A percentile compares a stretch with the other conserved stretches of the same genome.
phyloP scores from a whole-genome alignment of 1,284 basidiomycete genomes.

The Cystobasidium slooffiae region DNA sequence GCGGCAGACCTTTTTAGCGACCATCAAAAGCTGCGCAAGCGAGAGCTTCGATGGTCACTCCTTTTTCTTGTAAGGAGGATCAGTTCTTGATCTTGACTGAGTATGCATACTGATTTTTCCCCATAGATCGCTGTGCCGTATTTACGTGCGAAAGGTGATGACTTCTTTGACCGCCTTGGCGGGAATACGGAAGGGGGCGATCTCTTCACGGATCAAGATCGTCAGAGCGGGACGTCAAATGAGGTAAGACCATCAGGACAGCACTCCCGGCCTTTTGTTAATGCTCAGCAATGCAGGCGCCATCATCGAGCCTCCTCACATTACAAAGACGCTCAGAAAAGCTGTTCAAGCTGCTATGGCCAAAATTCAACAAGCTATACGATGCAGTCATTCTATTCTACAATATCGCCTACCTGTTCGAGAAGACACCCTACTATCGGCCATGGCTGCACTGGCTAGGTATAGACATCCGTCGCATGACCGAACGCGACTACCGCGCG shows the following conservation, averaged over 20 bases:
- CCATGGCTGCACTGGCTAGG: slow-evolving; percentile 88
- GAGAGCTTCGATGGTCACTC: slow-evolving; percentile 62
- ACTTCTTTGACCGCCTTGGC: slow-evolving; percentile 86
- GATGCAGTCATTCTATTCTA: slow-evolving; percentile 81
- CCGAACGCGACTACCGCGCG: slow-evolving; percentile 71
- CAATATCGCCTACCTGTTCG: slow-evolving; percentile 90
- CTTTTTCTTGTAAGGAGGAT: slow-evolving; percentile 47
- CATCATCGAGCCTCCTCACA: not conserved
- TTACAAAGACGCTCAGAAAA: slow-evolving; percentile 3
- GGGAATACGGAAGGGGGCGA: slow-evolving; percentile 71
- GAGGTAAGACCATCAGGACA: not conserved
- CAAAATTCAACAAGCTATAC: slow-evolving; percentile 74
- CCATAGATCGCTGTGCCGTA: slow-evolving; percentile 84
- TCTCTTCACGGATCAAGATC: slow-evolving; percentile 63
- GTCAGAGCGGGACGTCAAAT: not conserved
- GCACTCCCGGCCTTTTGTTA: not conserved
- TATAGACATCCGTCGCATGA: slow-evolving; percentile 76
- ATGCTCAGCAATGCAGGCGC: not conserved
- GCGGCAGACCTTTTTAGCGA: slow-evolving; percentile 69
- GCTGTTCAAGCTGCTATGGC: slow-evolving; percentile 63
- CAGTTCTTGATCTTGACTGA: slow-evolving; percentile 6
- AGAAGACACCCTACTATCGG: slow-evolving; percentile 81
- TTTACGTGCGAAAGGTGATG: slow-evolving; percentile 81
- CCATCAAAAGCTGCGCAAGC: slow-evolving; percentile 67
- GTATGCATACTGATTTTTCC: slow-evolving; percentile 40